Evolutionary conservation across 495 filamentous ascomycete species (phyloP).

Genomic region (Lentithecium fluviatile): DNA sequence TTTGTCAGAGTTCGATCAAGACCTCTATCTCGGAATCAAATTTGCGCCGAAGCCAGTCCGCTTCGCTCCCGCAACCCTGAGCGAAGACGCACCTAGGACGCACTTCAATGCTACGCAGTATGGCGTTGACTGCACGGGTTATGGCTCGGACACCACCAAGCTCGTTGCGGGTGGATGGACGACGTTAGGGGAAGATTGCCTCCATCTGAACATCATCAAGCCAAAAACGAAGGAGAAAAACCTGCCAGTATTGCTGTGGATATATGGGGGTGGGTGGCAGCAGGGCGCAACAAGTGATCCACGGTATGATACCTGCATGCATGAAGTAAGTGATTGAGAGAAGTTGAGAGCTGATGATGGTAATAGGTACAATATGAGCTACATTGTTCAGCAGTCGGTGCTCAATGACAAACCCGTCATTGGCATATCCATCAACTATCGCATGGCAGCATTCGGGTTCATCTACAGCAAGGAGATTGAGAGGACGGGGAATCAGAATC

Average conservation of each 20-base stretch:
- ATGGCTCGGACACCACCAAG: not conserved
- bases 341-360: not conserved
- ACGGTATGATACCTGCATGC: conserved; percentile 58
- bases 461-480: not conserved
- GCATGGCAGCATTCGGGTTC: not conserved
- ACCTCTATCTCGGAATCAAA: conserved; percentile 8
- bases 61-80: not conserved
- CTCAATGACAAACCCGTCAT: not conserved
- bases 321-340: not conserved
- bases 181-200: not conserved
- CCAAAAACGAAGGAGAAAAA: not conserved
- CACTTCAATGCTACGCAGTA: conserved; percentile 1
- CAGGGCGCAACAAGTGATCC: conserved; percentile 43
- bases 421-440: not conserved
- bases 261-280: conserved; percentile 40
- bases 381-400: not conserved
- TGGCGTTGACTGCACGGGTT: conserved; percentile 1
- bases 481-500: not conserved
- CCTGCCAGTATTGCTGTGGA: not conserved
- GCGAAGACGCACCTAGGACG: not conserved
- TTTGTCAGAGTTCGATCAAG: conserved; percentile 5
- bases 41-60: not conserved
- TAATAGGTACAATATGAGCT: not conserved
- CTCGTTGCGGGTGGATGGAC: conserved; percentile 3
- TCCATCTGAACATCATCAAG: not conserved